Evolutionary conservation across 306 rosid genomes (phyloP), one percentile per base, ranked within the genome.

Genomic region (Trichosanthes cucumerina): DNA sequence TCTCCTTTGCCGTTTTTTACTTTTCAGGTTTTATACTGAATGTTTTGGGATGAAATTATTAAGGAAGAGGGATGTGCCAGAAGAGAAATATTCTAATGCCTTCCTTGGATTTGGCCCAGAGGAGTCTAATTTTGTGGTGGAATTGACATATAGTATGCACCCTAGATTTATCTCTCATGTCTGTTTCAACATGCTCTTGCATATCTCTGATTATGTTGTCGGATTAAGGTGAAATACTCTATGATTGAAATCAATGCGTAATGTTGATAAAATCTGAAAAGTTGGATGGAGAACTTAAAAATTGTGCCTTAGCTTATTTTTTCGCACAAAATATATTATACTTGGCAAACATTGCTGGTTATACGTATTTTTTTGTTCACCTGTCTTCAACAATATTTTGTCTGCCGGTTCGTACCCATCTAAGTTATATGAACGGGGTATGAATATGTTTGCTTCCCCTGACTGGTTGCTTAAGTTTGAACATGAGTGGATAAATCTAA

Each of bases 51-150:
- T 95, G 99, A 91, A 87, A 88, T 81, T 92, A 52, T 59, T 92
- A 84, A 85, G 99, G 85, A 68, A 91, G 80, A 91, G 97, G 79
- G 99, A 95, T 66, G 69, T 92, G 5, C 97, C 99, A 0, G 97
- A 95, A 54, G 99, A 91, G 91, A 95, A 90, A 65, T 92, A 89
- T 80, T 79, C 97, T 74, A 92, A 92, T 81, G 99, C 99, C 62
- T 92, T 95, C 82, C 91, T 95, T 33, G 97, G 99, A 23, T 92
- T 84, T 85, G 97, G 99, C 4, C 84, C 97, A 0, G 97, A 95
- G 81, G 87, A 85, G 13, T 78, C 96, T 63, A 80, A 91, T 78
- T 95, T 92, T 81, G 97, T 82, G 46, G 96, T 95, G 84, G 99
- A 95, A 75, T 85, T 95, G 69, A 95, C 97, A 19, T 95, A 95